Evolutionary conservation across 306 rosid genomes (phyloP), one percentile per base, ranked within the genome.

Genomic region (Castanea crenata): DNA sequence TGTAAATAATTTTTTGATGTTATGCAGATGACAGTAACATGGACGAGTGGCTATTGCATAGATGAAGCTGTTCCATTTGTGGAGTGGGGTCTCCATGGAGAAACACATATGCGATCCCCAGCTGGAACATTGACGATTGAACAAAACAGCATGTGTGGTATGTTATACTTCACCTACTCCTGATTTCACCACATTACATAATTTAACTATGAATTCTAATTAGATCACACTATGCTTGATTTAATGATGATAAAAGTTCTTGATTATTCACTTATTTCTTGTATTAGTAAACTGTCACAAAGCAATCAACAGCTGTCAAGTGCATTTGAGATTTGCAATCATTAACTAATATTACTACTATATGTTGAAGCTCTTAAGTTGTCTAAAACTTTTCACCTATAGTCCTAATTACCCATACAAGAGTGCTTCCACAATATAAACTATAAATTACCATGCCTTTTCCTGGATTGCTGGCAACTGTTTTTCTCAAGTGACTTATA

Each of bases 1-100:
- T 34, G 38, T 19, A 3, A 27, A 4, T 25, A 13, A 51, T 18
- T 51, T 19, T 81, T 23, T 8, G 57, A 46, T 72, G 74, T 34
- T 83, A 19, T 90, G 86, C 87, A 94, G 98, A 94, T 91, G 97
- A 84, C 97, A 71, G 76, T 94, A 69, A 92, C 98, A n/a, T 92
- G 98, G 97, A 92, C 97, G 23, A 94, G 98, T 80, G 97, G 98
- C 54, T 94, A 91, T 54, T 77, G 79, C 80, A 83, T 91, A 64
- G 67, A 75, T 70, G 97, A 92, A 76, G 97, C 97, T 69, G 85
- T 80, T 29, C 94, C 98, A 0, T 86, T 91, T 13, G 91, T 91
- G 70, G 89, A 89, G 71, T 92, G 91, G 93, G 90, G 89, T 80
- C 71, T 58, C 35, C 31, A 65, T 38, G 94, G 89, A 73, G 85